phyloP scores from a whole-genome alignment of 176 grass and related monocot species.

The Phoenix dactylifera region DNA sequence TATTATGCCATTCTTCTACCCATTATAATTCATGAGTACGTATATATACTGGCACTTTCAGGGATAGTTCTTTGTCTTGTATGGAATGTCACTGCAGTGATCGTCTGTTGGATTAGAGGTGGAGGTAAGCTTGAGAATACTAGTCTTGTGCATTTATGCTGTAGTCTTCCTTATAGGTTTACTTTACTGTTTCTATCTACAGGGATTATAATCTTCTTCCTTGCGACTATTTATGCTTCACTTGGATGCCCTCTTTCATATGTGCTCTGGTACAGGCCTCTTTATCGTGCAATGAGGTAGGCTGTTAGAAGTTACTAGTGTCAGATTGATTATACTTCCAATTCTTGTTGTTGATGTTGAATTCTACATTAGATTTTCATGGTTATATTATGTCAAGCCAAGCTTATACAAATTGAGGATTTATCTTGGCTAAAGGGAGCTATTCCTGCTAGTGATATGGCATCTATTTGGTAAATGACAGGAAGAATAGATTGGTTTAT shows the following conservation, averaged over 20 bases:
- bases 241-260: conserved; percentile 78
- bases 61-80: conserved; percentile 4
- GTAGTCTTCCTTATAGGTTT: no score
- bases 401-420: no score
- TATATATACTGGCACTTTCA: background rate
- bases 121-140: background rate
- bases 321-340: no score
- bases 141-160: no score
- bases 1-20: conserved; percentile 7
- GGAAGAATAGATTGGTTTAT: no score
- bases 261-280: conserved; percentile 89
- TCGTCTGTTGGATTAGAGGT: conserved; percentile 7
- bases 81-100: conserved; percentile 4
- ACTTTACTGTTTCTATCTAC: conserved; percentile 3
- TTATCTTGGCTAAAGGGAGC: no score
- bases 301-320: background rate
- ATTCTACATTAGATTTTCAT: no score
- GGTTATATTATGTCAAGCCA: no score
- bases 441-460: no score
- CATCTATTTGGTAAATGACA: no score
- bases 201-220: conserved; percentile 90
- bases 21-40: background rate
- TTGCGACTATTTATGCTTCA: conserved; percentile 83
- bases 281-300: conserved; percentile 93
- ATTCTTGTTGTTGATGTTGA: no score